Evolutionary conservation across 352 stramenopile genomes (phyloP), one percentile per base, ranked within the genome.

Genomic region (Pythium brassicae): DNA sequence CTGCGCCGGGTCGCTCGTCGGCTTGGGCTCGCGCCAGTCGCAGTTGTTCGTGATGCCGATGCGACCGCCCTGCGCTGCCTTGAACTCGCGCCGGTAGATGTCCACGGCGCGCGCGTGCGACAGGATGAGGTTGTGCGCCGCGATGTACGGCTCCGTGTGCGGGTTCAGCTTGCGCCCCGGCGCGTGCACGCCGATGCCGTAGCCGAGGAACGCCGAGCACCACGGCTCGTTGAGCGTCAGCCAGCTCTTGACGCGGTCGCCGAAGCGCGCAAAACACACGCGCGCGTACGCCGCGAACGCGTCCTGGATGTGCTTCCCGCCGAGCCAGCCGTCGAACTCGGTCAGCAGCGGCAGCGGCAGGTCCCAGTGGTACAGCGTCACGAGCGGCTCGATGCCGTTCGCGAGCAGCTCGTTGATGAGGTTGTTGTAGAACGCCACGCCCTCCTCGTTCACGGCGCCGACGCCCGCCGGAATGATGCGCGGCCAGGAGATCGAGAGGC

Each of bases 291-390:
- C 63, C 2, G 69, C 76, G 63, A 94, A 96, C n/a, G 77, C 74
- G 14, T 82, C 62, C 17, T 72, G 64, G n/a, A 90, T 67, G 42
- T 72, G 50, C 12, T 68, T 51, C 19, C 60, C 54, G 7, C 68
- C 65, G 22, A 87, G 57, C 66, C 67, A 86, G 2, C 91, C 93
- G 46, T 87, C 84, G 57, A 89, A 92, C 52, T 84, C 73, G 32
- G 89, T 81, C 55, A 97, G 68, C 29, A 98, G 55, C 19, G 63
- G 56, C 48, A 97, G 72, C 9, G 94, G 94, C 25, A 98, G 61
- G 67, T 99, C 95, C 95, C 95, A 98, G 71, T 99, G 95, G 66
- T 97, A 98, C n/a, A 99, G 63, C 22, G 94, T 98, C 17, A 97
- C 84, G 44, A 88, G 82, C 37, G 94, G 94, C 51, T 85, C 76